These are phyloP conservation scores for Nicotiana attenuata DNA, from an alignment of 257 asterid species.

Conservation along the genomic window DNA sequence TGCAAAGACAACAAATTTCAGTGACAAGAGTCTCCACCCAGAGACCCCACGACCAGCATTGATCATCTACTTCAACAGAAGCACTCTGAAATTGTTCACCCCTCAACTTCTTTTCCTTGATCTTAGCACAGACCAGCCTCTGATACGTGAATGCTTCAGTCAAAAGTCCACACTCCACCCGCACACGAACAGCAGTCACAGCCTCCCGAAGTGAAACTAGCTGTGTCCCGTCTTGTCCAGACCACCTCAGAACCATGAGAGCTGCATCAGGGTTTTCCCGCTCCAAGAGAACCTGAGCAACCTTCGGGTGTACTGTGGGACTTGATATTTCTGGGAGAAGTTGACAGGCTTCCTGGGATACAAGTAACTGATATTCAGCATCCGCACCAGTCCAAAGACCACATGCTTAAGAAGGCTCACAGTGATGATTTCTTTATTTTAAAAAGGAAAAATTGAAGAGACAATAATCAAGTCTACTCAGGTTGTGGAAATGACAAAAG, in stretches of 20 bases:
- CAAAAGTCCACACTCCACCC: constrained; percentile 89
- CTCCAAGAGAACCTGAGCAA: constrained; percentile 68
- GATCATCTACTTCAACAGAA: constrained; percentile 38
- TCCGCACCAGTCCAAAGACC: constrained; percentile 1
- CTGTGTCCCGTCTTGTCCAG: constrained; percentile 67
- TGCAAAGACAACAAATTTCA: constrained; percentile 84
- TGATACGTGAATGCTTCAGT: constrained; percentile 95
- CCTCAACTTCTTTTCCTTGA: constrained; percentile 54
- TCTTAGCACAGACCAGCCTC: constrained; percentile 60
- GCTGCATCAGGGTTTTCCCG: constrained; percentile 93
- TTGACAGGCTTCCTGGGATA: constrained; percentile 65
- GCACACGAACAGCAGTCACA: constrained; percentile 73
- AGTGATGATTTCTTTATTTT: neutral
- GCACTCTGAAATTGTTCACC: constrained; percentile 20
- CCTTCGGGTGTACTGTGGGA: constrained; percentile 77
- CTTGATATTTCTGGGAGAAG: constrained; percentile 92
- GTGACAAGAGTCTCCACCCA: constrained; percentile 84
- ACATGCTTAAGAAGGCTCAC: neutral
- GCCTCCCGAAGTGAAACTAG: constrained; percentile 74
- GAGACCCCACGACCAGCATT: constrained; percentile 38
- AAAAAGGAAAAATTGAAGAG: neutral
- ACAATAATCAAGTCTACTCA: neutral
- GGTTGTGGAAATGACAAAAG: neutral
- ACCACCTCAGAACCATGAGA: constrained; percentile 85
- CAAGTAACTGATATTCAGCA: constrained; percentile 13